A percentile compares a stretch with the other conserved stretches of the same genome.
Evolutionary conservation across 2,329 filamentous ascomycete species (phyloP).

Genomic region (Fusarium buharicum): DNA sequence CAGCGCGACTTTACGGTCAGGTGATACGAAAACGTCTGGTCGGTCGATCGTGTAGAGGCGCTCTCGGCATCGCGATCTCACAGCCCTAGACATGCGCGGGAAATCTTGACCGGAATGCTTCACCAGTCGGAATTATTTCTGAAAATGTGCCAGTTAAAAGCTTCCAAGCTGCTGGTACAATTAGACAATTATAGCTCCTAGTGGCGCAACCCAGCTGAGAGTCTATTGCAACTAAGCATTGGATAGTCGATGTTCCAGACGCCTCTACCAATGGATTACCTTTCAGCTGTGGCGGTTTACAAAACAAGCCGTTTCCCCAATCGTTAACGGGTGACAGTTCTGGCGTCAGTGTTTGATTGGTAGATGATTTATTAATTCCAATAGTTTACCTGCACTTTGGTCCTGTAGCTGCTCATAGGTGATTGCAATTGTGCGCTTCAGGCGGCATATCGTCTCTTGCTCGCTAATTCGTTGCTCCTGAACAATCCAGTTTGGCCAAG

Average conservation of each 20-base stretch:
- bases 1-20: background rate
- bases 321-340: constrained; percentile 25
- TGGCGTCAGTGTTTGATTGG: constrained; percentile 31
- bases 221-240: constrained; percentile 8
- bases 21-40: constrained; percentile 3
- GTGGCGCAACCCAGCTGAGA: constrained; percentile 19
- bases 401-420: constrained; percentile 7
- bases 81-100: background rate
- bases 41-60: constrained; percentile 3
- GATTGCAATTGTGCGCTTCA: background rate
- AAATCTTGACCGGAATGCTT: constrained; percentile 9
- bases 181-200: constrained; percentile 13
- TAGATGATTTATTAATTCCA: constrained; percentile 5
- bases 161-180: constrained; percentile 4
- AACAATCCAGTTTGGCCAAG: background rate
- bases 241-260: constrained; percentile 8
- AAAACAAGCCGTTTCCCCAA: constrained; percentile 5
- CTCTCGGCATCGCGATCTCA: constrained; percentile 18
- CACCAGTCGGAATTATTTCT: constrained; percentile 12
- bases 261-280: constrained; percentile 18
- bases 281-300: constrained; percentile 31
- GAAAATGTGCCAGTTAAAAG: constrained; percentile 15
- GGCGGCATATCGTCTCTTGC: background rate
- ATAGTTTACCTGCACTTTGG: background rate
- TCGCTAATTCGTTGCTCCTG: constrained; percentile 1